Conservation (phyloP, 169 alveolate species). For the Cyclospora cayetanensis region DNA sequence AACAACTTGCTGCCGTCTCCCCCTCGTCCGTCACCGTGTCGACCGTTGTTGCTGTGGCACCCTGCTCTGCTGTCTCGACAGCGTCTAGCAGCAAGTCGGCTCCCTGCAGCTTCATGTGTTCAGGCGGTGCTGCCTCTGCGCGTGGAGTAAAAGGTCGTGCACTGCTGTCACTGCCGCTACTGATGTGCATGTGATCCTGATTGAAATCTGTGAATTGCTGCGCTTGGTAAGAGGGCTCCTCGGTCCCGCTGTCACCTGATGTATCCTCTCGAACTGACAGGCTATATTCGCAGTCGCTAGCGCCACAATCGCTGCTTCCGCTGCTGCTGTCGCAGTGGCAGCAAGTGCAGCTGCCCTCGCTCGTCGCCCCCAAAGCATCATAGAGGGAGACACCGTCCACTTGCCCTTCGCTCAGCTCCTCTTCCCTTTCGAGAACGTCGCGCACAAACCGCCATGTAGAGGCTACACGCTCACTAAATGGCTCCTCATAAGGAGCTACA, state of each 20-base stretch:
- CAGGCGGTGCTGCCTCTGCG: neutral
- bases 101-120: neutral
- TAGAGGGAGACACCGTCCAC: neutral
- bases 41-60: neutral
- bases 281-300: neutral
- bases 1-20: neutral
- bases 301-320: neutral
- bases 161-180: neutral
- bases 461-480: neutral
- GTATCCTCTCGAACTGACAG: neutral
- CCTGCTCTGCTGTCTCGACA: neutral
- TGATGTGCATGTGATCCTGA: neutral
- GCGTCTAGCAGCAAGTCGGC: neutral
- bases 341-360: constrained; percentile 52
- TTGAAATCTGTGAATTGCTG: neutral
- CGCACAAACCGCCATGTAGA: neutral
- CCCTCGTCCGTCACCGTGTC: too few relatives aligned
- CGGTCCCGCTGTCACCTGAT: neutral
- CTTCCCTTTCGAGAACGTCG: neutral
- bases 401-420: neutral
- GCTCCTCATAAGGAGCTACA: neutral
- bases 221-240: neutral
- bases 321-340: constrained; percentile 38
- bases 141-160: too few relatives aligned
- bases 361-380: neutral